Percentiles rank a stretch among this genome's conserved stretches.
phyloP scores from a whole-genome alignment of 345 rosid genomes.

The Lagerstroemia speciosa region DNA sequence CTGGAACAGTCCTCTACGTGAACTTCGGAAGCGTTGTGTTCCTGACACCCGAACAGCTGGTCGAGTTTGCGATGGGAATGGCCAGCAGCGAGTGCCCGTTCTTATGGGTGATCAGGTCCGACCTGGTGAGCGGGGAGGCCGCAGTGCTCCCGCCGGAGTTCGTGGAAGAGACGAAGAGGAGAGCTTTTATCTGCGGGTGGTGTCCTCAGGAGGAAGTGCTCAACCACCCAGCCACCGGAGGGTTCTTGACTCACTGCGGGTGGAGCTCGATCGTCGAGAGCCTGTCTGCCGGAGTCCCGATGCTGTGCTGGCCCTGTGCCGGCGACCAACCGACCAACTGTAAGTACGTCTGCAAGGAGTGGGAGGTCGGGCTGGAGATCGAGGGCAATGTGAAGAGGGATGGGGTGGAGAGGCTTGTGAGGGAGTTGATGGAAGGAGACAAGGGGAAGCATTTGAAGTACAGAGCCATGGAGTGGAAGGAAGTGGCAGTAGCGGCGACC shows the following conservation, averaged over 20 bases:
- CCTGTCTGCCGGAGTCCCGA: constrained; percentile 21
- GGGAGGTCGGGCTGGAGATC: constrained; percentile 40
- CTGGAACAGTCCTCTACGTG: constrained; percentile 39
- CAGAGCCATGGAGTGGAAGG: constrained; percentile 24
- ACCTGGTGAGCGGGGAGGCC: constrained; percentile 31
- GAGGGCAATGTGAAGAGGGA: constrained; percentile 24
- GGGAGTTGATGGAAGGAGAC: constrained; percentile 29
- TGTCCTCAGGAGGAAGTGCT: constrained; percentile 49
- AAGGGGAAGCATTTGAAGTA: constrained; percentile 18
- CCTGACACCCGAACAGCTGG: constrained; percentile 25
- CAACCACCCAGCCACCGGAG: constrained; percentile 33
- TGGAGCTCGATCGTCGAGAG: constrained; percentile 53
- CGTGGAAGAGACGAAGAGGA: constrained; percentile 20
- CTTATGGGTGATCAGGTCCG: constrained; percentile 48
- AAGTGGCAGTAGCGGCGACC: constrained; percentile 14
- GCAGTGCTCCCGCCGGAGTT: constrained; percentile 31
- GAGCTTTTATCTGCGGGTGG: constrained; percentile 33
- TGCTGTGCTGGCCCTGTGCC: constrained; percentile 21
- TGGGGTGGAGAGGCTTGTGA: constrained; percentile 23
- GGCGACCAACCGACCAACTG: constrained; percentile 22
- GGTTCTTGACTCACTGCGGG: constrained; percentile 44
- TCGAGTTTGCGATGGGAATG: constrained; percentile 52
- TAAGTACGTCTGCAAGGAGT: constrained; percentile 20
- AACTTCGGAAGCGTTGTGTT: constrained; percentile 51
- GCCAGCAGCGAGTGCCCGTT: constrained; percentile 35